Evolutionary conservation across 768 basidiomycete species (phyloP).

Genomic region (Galerina sulciceps): DNA sequence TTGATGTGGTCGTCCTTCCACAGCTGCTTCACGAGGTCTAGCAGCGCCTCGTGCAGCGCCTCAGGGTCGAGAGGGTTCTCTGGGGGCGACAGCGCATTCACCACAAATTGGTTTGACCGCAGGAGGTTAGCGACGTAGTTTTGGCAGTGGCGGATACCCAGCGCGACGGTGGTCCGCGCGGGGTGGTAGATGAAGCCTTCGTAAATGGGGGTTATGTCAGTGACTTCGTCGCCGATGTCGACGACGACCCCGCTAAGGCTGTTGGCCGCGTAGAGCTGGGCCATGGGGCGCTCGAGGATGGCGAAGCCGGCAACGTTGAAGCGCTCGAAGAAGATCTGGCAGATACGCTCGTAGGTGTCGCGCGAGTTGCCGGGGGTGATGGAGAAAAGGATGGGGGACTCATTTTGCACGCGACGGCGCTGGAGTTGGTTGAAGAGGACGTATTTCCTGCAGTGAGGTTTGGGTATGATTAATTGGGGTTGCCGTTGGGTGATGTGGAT

Average conservation of each 20-base stretch:
- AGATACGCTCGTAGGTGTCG: conserved; percentile 69
- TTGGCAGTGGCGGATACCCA: conserved; percentile 78
- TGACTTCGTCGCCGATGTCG: conserved; percentile 78
- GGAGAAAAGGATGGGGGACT: conserved; percentile 83
- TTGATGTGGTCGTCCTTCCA: conserved; percentile 70
- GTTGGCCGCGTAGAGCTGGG: conserved; percentile 81
- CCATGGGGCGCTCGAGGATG: conserved; percentile 81
- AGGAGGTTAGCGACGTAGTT: conserved; percentile 76
- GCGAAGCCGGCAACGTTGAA: conserved; percentile 88
- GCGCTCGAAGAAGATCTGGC: conserved; percentile 89
- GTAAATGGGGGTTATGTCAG: conserved; percentile 78
- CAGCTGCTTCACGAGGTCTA: conserved; percentile 68
- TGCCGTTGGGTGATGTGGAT: not conserved
- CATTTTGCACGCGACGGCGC: conserved; percentile 83
- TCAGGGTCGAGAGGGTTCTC: conserved; percentile 50
- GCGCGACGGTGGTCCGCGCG: conserved; percentile 55
- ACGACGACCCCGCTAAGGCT: conserved; percentile 76
- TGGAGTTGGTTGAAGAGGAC: conserved; percentile 76
- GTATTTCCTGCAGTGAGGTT: conserved; percentile 67
- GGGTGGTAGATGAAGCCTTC: conserved; percentile 68
- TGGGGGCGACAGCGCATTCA: conserved; percentile 59
- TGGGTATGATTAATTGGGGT: not conserved
- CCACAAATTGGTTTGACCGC: conserved; percentile 67
- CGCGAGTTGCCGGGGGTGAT: conserved; percentile 69
- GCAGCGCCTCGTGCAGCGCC: conserved; percentile 51